These are phyloP conservation scores for Suillus decipiens DNA, from an alignment of 768 basidiomycete genomes.

Conservation along the genomic window DNA sequence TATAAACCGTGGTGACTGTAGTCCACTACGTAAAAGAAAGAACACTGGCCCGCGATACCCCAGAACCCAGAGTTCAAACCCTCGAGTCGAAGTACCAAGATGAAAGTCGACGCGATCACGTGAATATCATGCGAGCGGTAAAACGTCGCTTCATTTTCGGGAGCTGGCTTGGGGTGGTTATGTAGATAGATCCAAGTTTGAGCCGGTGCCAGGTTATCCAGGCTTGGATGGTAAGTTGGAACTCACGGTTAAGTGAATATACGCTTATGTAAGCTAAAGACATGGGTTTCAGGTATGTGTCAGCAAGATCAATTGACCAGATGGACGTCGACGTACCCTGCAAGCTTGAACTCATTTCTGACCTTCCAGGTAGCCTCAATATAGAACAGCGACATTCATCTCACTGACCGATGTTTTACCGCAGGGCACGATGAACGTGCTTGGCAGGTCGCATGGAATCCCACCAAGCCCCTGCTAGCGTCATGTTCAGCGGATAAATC, in stretches of 20 bases:
- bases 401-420: background rate
- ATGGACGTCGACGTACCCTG: slow-evolving; percentile 24
- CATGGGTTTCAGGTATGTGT: background rate
- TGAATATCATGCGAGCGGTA: slow-evolving; percentile 3
- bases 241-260: no score
- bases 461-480: slow-evolving; percentile 74
- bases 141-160: slow-evolving; percentile 3
- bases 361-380: slow-evolving; percentile 26
- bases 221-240: no score
- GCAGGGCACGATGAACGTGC: slow-evolving; percentile 80
- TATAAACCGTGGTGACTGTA: background rate
- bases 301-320: background rate
- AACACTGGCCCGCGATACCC: background rate
- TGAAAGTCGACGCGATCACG: background rate
- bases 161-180: background rate
- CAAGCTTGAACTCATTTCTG: slow-evolving; percentile 22
- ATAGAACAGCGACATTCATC: background rate
- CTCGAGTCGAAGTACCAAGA: background rate
- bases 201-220: background rate
- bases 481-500: slow-evolving; percentile 96
- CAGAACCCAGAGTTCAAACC: background rate
- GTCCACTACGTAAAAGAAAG: background rate
- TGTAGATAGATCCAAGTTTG: background rate
- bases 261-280: background rate
- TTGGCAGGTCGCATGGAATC: slow-evolving; percentile 92